phyloP scores from a whole-genome alignment of 345 rosid genomes.

The Jatropha curcas region DNA sequence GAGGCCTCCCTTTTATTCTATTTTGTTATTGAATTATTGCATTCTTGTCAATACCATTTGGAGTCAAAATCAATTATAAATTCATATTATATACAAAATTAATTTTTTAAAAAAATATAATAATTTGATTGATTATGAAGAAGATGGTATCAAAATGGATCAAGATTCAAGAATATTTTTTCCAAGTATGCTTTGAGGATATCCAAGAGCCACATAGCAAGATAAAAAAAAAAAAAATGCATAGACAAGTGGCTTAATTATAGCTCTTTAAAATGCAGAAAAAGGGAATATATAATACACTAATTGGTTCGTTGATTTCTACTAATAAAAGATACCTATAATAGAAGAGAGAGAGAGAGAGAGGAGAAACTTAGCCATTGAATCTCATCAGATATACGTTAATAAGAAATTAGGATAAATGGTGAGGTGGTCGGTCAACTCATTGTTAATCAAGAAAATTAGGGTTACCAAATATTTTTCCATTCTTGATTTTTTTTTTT shows the following conservation, averaged over 20 bases:
- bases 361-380: not conserved
- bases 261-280: constrained; percentile 15
- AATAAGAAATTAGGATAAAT: not conserved
- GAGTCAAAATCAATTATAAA: not conserved
- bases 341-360: constrained; percentile 34
- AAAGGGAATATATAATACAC: not conserved
- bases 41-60: not conserved
- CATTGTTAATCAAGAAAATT: not conserved
- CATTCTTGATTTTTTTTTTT: not conserved
- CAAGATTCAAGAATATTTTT: constrained; percentile 18
- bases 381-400: constrained; percentile 12
- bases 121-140: not conserved
- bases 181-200: constrained; percentile 21
- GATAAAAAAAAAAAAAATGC: not conserved
- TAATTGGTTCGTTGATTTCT: constrained; percentile 12
- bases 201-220: constrained; percentile 31
- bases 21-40: not conserved
- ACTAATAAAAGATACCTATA: constrained; percentile 21
- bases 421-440: constrained; percentile 9
- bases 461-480: not conserved
- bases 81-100: too few relatives aligned
- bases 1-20: too few relatives aligned
- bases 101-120: not conserved
- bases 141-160: constrained; percentile 7
- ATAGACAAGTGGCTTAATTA: constrained; percentile 29